phyloP scores from a whole-genome alignment of 345 rosid species.

The Citrus maxima region DNA sequence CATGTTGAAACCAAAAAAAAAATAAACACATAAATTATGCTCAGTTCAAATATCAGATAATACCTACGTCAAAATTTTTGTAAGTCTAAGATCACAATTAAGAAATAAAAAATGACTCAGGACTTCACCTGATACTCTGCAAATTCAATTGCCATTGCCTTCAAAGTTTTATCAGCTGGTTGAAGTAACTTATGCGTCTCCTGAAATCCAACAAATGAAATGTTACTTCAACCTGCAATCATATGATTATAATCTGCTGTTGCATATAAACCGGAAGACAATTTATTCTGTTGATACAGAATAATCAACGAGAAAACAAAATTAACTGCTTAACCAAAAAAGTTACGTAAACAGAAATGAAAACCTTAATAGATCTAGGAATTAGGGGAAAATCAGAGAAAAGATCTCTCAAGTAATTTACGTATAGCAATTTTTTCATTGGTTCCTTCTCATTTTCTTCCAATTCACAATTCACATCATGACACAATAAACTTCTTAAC shows the following conservation, averaged over 20 bases:
- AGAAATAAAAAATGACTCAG: slow-evolving; percentile 6
- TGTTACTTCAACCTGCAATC: not conserved
- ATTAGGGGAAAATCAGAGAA: not conserved
- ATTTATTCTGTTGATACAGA: not conserved
- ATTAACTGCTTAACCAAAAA: not conserved
- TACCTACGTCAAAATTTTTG: not conserved
- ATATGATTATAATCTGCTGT: not conserved
- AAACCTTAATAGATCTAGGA: not conserved
- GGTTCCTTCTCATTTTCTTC: not conserved
- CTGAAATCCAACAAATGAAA: slow-evolving; percentile 39
- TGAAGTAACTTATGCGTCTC: slow-evolving; percentile 96
- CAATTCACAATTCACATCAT: not conserved
- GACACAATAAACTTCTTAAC: not conserved
- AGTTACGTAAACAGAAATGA: not conserved
- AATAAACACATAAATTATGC: slow-evolving; percentile 3
- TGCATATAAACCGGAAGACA: too few species aligned
- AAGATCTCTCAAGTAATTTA: not conserved
- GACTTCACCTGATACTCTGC: slow-evolving; percentile 90
- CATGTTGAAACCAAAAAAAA: slow-evolving; percentile 13
- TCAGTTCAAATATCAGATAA: not conserved
- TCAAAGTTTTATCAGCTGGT: slow-evolving; percentile 84
- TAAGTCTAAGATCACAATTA: not conserved
- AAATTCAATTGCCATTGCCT: slow-evolving; percentile 95
- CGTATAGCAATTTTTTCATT: not conserved
- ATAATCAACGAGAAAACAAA: not conserved